Base-by-base conservation (phyloP, 2,329 filamentous ascomycete species). In the Pestalotiopsis sp. region DNA sequence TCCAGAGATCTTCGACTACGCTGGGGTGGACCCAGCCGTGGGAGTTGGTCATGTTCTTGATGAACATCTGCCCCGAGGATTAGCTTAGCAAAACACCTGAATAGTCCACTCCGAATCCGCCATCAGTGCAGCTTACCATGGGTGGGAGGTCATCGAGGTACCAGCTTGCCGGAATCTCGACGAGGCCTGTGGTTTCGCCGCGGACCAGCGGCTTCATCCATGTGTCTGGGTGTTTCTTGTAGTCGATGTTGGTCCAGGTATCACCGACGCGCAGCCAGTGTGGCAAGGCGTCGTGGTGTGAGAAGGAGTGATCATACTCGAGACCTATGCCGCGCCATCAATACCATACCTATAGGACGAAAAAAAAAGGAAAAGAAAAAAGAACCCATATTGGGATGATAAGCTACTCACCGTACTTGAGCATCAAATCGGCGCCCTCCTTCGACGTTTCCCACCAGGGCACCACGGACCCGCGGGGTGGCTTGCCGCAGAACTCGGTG, bases 391-490 rank as follows among this genome's bases (percentile, higher is more conserved):
- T 26, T 26, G 26, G 26, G 26, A 26, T 26, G 26, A 26, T 26
- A 4, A 4, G 4, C 26, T 13, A 6, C 44, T 20, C 2, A 14
- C 90, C 89, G 73, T 92, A 92, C 70, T 83, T 84, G n/a, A 91
- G 81, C 72, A 92, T 80, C 17, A 92, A 78, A 70, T 92, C 86
- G 0, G 87, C 87, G 3, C 89, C 90, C 74, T 93, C 91, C 70
- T 88, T 85, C 68, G 86, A 89, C 0, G 87, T 89, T 75, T 94
- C 91, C 91, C 91, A 94, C 75, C 75, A 94, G 0, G 92, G 92
- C 0, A 91, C 91, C 0, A 94, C 91, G 52, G 86, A 90, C 1
- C 92, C 92, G 0, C 90, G 82, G 0, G 92, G 92, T 0, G 89
- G 89, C 78, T 92, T 93, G 5, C 92, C 89, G 55, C 86, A 87